phyloP scores from a whole-genome alignment of 192 early-diverging fungal species.

The Coemansia aciculifera region DNA sequence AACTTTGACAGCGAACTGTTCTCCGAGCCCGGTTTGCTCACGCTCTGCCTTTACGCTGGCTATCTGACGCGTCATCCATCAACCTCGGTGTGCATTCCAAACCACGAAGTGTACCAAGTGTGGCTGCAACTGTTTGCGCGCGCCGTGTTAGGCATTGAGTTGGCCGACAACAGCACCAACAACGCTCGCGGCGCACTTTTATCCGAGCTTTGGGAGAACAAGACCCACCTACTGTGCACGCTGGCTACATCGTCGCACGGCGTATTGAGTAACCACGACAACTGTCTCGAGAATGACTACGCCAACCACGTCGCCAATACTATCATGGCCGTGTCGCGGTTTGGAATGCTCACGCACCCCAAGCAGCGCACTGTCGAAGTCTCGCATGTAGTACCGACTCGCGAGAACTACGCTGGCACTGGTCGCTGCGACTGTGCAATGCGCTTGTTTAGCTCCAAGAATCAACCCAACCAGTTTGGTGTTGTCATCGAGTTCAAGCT shows the following conservation, averaged over 20 bases:
- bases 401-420: constrained; percentile 20
- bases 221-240: constrained; percentile 18
- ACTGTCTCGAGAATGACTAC: constrained; percentile 34
- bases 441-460: constrained; percentile 17
- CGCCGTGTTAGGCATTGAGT: constrained; percentile 23
- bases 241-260: constrained; percentile 33
- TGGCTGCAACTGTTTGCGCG: constrained; percentile 29
- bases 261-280: constrained; percentile 43
- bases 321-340: constrained; percentile 27
- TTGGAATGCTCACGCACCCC: constrained; percentile 38
- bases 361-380: constrained; percentile 20
- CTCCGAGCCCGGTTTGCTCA: constrained; percentile 24
- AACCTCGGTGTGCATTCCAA: constrained; percentile 32
- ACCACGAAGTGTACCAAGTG: constrained; percentile 30
- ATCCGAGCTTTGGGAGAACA: constrained; percentile 23
- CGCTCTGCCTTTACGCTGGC: constrained; percentile 27
- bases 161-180: constrained; percentile 29
- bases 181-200: constrained; percentile 22
- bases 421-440: constrained; percentile 29
- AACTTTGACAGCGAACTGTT: constrained; percentile 22
- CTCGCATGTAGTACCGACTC: constrained; percentile 19
- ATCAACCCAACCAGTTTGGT: constrained; percentile 21
- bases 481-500: constrained; percentile 17
- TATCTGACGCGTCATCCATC: constrained; percentile 19
- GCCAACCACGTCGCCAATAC: constrained; percentile 45